phyloP scores from a whole-genome alignment of 83 land plant genomes.

The Diphasiastrum complanatum region DNA sequence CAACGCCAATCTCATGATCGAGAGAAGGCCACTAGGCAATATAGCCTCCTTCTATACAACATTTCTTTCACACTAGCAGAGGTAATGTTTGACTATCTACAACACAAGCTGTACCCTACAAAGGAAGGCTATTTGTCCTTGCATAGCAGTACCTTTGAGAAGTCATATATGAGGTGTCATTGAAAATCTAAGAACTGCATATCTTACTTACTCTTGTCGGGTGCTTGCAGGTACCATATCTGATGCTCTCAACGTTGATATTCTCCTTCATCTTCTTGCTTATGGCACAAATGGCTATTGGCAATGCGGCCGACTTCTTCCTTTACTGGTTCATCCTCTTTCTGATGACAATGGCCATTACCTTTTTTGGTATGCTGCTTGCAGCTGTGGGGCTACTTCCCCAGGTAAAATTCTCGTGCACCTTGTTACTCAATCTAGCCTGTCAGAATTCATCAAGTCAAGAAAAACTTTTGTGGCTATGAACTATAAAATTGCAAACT shows the following conservation, averaged over 20 bases:
- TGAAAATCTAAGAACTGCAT: too few relatives aligned
- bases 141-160: too few relatives aligned
- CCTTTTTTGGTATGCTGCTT: conserved; percentile 23
- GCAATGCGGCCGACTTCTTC: conserved; percentile 18
- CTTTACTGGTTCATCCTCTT: conserved; percentile 17
- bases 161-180: too few relatives aligned
- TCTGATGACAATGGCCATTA: conserved; percentile 20
- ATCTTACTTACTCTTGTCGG: not conserved
- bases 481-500: too few relatives aligned
- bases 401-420: conserved; percentile 14
- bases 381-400: conserved; percentile 15
- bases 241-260: conserved; percentile 18
- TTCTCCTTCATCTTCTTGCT: conserved; percentile 14
- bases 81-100: too few relatives aligned
- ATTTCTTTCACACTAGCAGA: conserved; percentile 19
- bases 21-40: conserved; percentile 15
- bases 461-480: too few relatives aligned
- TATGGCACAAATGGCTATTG: conserved; percentile 29
- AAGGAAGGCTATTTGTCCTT: too few relatives aligned
- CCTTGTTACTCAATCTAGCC: not conserved
- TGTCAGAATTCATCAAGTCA: too few relatives aligned
- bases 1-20: not conserved
- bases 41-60: conserved; percentile 11
- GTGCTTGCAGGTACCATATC: conserved; percentile 24
- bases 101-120: too few relatives aligned